A percentile compares a stretch with the other conserved stretches of the same genome.
Conservation (phyloP, 345 rosid genomes). For the Euphorbia peplus region DNA sequence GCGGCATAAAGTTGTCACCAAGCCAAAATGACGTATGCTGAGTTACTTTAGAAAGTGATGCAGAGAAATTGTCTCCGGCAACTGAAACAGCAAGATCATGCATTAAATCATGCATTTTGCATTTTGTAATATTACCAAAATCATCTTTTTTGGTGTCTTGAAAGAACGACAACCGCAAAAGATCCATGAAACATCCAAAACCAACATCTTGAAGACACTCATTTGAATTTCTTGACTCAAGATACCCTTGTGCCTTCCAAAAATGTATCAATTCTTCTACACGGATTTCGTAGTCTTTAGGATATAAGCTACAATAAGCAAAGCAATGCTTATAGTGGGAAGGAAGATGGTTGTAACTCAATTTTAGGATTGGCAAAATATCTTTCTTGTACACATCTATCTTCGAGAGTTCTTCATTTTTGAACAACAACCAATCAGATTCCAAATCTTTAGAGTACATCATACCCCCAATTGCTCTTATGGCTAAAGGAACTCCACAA, state of each 20-base stretch:
- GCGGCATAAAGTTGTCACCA: too few species aligned
- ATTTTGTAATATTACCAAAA: not conserved
- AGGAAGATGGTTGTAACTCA: constrained; percentile 37
- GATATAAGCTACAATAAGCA: constrained; percentile 40
- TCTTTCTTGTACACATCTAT: not conserved
- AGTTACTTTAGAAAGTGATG: too few species aligned
- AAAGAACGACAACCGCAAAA: constrained; percentile 12
- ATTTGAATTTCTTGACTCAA: not conserved
- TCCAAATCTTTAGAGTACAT: not conserved
- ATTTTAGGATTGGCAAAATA: constrained; percentile 21
- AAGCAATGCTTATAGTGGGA: constrained; percentile 33
- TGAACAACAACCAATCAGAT: constrained; percentile 6
- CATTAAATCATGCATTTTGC: constrained; percentile 10
- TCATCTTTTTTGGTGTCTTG: not conserved
- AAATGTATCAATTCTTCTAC: constrained; percentile 15
- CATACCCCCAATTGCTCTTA: not conserved
- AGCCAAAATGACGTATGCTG: too few species aligned
- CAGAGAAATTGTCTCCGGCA: too few species aligned
- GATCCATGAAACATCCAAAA: constrained; percentile 8
- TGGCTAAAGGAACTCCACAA: not conserved
- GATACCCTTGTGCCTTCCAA: constrained; percentile 29
- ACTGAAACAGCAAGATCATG: not conserved
- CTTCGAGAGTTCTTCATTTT: not conserved
- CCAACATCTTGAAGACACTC: constrained; percentile 12
- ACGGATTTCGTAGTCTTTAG: constrained; percentile 20